These are phyloP conservation scores for Amylocarpus encephaloides DNA, from an alignment of 2,329 filamentous ascomycete genomes.

Conservation along the genomic window DNA sequence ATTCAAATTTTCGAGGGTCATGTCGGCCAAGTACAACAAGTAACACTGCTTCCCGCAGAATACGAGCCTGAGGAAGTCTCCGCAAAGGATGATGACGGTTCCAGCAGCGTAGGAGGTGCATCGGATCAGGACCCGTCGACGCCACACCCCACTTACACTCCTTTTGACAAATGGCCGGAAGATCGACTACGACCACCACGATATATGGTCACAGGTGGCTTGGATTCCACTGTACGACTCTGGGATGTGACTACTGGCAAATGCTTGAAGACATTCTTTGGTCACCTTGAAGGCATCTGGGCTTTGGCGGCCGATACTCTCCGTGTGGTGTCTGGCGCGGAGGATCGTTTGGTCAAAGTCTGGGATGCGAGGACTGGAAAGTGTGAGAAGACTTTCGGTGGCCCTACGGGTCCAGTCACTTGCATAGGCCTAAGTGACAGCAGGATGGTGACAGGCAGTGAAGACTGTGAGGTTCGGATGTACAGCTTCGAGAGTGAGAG, in stretches of 20 bases:
- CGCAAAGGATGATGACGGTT: slow-evolving; percentile 49
- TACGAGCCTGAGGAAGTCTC: slow-evolving; percentile 79
- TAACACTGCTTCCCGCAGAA: slow-evolving; percentile 75
- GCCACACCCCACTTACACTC: slow-evolving; percentile 14
- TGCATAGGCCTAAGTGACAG: slow-evolving; percentile 89
- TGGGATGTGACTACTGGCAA: slow-evolving; percentile 82
- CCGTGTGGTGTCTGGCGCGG: slow-evolving; percentile 79
- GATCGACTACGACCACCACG: slow-evolving; percentile 68
- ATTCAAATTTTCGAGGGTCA: slow-evolving; percentile 79
- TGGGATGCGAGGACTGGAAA: slow-evolving; percentile 92
- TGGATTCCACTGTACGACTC: slow-evolving; percentile 85
- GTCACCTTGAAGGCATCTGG: slow-evolving; percentile 95
- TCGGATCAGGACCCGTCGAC: slow-evolving; percentile 7
- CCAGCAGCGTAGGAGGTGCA: slow-evolving; percentile 25
- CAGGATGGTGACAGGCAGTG: slow-evolving; percentile 82
- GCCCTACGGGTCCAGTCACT: slow-evolving; percentile 84
- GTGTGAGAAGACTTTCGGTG: slow-evolving; percentile 87
- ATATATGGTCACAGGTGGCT: slow-evolving; percentile 87
- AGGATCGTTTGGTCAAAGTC: slow-evolving; percentile 91
- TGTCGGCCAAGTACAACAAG: slow-evolving; percentile 91
- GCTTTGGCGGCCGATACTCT: slow-evolving; percentile 82
- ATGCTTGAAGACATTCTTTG: slow-evolving; percentile 89
- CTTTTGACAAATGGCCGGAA: slow-evolving; percentile 50
- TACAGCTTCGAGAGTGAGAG: slow-evolving; percentile 56
- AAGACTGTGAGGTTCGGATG: slow-evolving; percentile 85